Evolutionary conservation across 768 basidiomycete genomes (phyloP), one percentile per base, ranked within the genome.

Genomic region (Fistulinella prunicolor): DNA sequence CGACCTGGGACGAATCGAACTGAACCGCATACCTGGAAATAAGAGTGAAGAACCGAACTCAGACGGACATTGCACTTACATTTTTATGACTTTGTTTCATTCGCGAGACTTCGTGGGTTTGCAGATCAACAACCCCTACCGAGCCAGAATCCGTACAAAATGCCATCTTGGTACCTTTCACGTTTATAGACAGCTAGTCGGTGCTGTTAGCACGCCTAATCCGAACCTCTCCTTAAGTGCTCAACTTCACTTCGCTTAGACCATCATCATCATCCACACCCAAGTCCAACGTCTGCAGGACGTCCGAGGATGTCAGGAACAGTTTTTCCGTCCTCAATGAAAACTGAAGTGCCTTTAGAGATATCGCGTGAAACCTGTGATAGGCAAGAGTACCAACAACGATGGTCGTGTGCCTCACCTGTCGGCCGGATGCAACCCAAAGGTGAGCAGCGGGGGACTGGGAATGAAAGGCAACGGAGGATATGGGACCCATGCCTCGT

Each of bases 1-100:
- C 87, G 74, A 59, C 77, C 77, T 7, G 86, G 83, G 49, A 92
- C 79, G 61, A 89, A 91, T 50, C 72, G 78, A 32, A 86, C 81
- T 16, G 77, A 75, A 10, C 79, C 82, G 39, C 85, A 88, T 12
- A 92, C 79, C 89, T 91, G 57, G 29, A 50, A 44, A 47, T 51
- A 42, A 49, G 48, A 12, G 24, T 40, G 21, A 49, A 23, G n/a
- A 22, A 26, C 21, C 14, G 10, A 42, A 38, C 23, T 14, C 8
- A 12, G 22, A 23, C n/a, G 29, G 42, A 17, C n/a, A 41, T 24
- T 9, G 30, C 19, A 68, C 80, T 32, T 54, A 91, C 89, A 59
- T 73, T 89, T 7, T 67, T 65, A 59, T 92, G 89, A 45, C 71
- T 71, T 2, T 68, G 70, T 56, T 76, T 82, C 85, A 90, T 86